phyloP scores from a whole-genome alignment of 495 filamentous ascomycete genomes.

The Cladorrhinum samala region DNA sequence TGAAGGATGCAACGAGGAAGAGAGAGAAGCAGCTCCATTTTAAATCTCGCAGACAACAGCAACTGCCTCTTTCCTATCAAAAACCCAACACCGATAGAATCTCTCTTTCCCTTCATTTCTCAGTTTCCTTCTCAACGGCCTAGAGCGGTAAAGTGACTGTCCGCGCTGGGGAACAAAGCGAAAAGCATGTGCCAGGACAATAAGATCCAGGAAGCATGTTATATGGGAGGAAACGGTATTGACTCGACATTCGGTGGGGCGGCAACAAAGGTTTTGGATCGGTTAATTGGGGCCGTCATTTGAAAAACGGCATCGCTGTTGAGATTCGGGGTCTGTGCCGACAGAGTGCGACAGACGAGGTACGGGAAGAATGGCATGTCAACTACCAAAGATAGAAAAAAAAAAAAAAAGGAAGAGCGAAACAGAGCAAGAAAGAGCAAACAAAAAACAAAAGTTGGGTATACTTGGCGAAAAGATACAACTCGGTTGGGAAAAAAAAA shows the following conservation, averaged over 20 bases:
- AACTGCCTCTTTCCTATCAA: not conserved
- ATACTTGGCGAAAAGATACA: constrained; percentile 1
- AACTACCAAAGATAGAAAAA: constrained; percentile 5
- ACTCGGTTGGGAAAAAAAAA: not conserved
- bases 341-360: too few relatives aligned
- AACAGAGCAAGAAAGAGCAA: not conserved
- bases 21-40: not conserved
- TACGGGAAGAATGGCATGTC: too few relatives aligned
- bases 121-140: not conserved
- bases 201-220: too few relatives aligned
- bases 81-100: not conserved
- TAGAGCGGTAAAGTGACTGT: too few relatives aligned
- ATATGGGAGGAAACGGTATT: too few relatives aligned
- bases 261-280: too few relatives aligned
- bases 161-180: too few relatives aligned
- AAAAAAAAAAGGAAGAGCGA: not conserved
- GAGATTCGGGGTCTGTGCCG: too few relatives aligned
- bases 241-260: too few relatives aligned
- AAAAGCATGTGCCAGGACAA: too few relatives aligned
- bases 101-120: not conserved
- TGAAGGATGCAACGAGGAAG: not conserved
- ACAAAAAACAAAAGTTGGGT: constrained; percentile 7
- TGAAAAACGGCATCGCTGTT: too few relatives aligned
- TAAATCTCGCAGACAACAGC: not conserved
- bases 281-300: too few relatives aligned